These are phyloP conservation scores for Chlorociboria aeruginascens DNA, from an alignment of 495 filamentous ascomycete genomes.

Conservation along the genomic window DNA sequence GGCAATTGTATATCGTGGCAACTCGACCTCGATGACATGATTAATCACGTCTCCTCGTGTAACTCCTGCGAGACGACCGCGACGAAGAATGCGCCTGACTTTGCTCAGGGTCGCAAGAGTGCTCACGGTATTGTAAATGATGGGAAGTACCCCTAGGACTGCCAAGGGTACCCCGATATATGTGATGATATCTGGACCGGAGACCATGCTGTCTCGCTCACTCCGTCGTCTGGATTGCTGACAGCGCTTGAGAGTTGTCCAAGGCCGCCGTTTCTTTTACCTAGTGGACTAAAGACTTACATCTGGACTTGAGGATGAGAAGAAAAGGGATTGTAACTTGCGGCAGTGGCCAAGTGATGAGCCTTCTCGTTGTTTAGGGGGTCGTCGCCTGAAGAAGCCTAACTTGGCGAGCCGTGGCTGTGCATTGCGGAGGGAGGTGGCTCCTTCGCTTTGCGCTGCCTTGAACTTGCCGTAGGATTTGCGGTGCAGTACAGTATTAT, in stretches of 20 bases:
- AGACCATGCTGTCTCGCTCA: slow-evolving; percentile 2
- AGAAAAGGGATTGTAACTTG: too few species aligned
- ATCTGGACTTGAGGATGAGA: too few species aligned
- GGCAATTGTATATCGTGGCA: slow-evolving; percentile 49
- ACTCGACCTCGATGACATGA: slow-evolving; percentile 52
- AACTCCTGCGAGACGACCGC: slow-evolving; percentile 39
- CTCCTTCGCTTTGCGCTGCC: too few species aligned
- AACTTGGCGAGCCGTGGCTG: too few species aligned
- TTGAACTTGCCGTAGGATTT: neutral
- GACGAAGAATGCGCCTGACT: slow-evolving; percentile 42
- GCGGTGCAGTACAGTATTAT: too few species aligned
- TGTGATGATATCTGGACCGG: slow-evolving; percentile 29
- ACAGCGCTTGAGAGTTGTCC: too few species aligned
- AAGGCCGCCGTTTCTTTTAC: too few species aligned
- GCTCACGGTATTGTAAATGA: slow-evolving; percentile 46
- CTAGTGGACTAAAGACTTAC: too few species aligned
- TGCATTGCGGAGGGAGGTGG: too few species aligned
- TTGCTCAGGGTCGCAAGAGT: slow-evolving; percentile 42
- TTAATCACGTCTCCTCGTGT: slow-evolving; percentile 51
- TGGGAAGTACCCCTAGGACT: slow-evolving; percentile 55
- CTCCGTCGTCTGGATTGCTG: neutral
- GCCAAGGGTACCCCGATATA: slow-evolving; percentile 53
- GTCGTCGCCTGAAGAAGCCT: too few species aligned
- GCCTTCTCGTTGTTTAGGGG: too few species aligned
- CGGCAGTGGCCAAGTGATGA: too few species aligned